These are phyloP conservation scores for Paracamarosporium sp. DNA, from an alignment of 2,329 filamentous ascomycete species.

Conservation along the genomic window DNA sequence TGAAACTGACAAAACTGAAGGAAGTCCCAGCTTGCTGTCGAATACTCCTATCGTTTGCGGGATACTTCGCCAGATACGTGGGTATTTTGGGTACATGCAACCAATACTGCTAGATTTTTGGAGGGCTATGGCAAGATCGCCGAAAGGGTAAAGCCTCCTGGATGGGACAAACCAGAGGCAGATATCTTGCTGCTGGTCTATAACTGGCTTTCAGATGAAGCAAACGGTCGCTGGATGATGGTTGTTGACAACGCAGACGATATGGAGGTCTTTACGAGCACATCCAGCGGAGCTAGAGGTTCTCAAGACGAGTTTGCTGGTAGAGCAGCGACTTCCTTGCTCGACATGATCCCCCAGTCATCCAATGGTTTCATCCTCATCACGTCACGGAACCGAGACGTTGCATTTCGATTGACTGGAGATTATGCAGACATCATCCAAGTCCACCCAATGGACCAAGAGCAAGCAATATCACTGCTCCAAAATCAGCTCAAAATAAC, in stretches of 20 bases:
- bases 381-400: constrained; percentile 17
- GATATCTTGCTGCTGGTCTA: constrained; percentile 19
- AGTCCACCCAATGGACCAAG: constrained; percentile 16
- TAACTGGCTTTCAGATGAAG: constrained; percentile 21
- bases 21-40: constrained; percentile 27
- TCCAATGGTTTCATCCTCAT: constrained; percentile 16
- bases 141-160: constrained; percentile 9
- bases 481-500: constrained; percentile 11
- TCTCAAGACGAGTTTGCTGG: constrained; percentile 6
- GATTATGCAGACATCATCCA: constrained; percentile 12
- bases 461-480: constrained; percentile 12
- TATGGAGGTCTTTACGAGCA: constrained; percentile 8
- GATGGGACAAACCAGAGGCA: constrained; percentile 11
- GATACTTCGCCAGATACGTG: constrained; percentile 10
- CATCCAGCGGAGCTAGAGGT: background rate
- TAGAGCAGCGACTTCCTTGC: too few relatives aligned
- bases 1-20: constrained; percentile 11
- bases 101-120: constrained; percentile 13
- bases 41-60: constrained; percentile 15
- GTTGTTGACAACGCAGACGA: constrained; percentile 31
- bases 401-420: constrained; percentile 13
- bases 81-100: constrained; percentile 25
- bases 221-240: constrained; percentile 22
- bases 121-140: constrained; percentile 22
- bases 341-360: constrained; percentile 24